Percentiles rank a stretch among this genome's conserved stretches.
Conservation (phyloP, 2,329 filamentous ascomycete genomes). For the Botrytis pseudocinerea region DNA sequence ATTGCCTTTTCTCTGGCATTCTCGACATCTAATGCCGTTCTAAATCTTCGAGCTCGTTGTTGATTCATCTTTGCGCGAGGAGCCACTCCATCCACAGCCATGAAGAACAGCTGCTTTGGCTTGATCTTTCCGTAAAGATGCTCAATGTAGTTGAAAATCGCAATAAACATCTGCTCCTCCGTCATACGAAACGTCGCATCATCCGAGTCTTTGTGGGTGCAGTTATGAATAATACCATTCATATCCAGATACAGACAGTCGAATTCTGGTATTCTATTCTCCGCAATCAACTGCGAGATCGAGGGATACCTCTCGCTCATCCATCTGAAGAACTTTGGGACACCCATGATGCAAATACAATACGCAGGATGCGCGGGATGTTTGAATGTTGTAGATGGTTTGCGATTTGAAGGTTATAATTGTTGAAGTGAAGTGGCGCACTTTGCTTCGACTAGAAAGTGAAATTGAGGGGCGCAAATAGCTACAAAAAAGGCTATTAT, state of each 20-base stretch:
- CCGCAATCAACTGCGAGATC: conserved; percentile 96
- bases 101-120: conserved; percentile 97
- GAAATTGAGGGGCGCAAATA: conserved; percentile 11
- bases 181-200: conserved; percentile 89
- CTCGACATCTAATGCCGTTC: conserved; percentile 90
- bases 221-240: conserved; percentile 99
- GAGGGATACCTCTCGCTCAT: conserved; percentile 98
- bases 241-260: conserved; percentile 97
- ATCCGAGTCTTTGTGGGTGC: conserved; percentile 76
- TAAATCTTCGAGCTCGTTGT: conserved; percentile 90
- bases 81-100: conserved; percentile 97
- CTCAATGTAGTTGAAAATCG: conserved; percentile 99
- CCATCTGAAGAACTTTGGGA: conserved; percentile 68
- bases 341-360: conserved; percentile 48
- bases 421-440: conserved; percentile 26
- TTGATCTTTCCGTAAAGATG: conserved; percentile 99
- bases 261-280: conserved; percentile 98
- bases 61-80: conserved; percentile 99
- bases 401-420: conserved; percentile 24
- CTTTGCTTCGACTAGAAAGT: conserved; percentile 38
- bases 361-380: conserved; percentile 5
- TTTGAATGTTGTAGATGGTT: conserved; percentile 18
- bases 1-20: conserved; percentile 90
- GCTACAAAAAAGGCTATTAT: background rate
- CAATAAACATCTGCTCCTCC: conserved; percentile 99